Percentiles rank a stretch among this genome's conserved stretches.
Evolutionary conservation across 1,139 yeast genomes (phyloP).

Genomic region (Hansenula anomala): DNA sequence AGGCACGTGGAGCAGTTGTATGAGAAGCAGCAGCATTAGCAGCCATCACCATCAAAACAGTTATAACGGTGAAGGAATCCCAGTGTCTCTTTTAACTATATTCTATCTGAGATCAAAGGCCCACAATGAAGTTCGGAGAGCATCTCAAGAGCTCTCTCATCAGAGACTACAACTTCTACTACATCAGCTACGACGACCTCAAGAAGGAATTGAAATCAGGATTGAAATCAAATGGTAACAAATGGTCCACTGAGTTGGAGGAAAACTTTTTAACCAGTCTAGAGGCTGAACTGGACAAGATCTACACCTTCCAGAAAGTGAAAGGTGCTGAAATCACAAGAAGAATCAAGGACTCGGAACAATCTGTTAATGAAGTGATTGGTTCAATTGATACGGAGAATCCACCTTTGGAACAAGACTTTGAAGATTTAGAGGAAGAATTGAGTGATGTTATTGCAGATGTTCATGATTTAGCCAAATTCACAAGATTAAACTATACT

Average conservation of each 20-base stretch:
- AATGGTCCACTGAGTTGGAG: slow-evolving; percentile 75
- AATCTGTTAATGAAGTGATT: slow-evolving; percentile 61
- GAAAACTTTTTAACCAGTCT: slow-evolving; percentile 71
- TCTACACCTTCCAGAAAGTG: slow-evolving; percentile 82
- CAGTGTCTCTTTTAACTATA: too few species aligned
- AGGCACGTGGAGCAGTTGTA: neutral
- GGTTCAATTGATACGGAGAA: slow-evolving; percentile 35
- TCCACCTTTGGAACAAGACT: slow-evolving; percentile 66
- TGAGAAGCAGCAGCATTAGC: too few species aligned
- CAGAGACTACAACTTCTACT: slow-evolving; percentile 84
- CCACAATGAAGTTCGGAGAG: slow-evolving; percentile 84
- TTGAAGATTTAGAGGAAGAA: slow-evolving; percentile 87
- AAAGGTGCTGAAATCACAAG: slow-evolving; percentile 81
- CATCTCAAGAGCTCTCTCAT: slow-evolving; percentile 68
- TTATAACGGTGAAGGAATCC: too few species aligned
- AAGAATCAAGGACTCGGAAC: slow-evolving; percentile 77
- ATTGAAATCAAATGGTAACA: slow-evolving; percentile 42
- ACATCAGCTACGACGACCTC: slow-evolving; percentile 85
- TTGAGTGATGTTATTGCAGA: slow-evolving; percentile 92
- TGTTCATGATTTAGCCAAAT: slow-evolving; percentile 94
- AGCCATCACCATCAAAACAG: too few species aligned
- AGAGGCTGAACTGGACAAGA: slow-evolving; percentile 85
- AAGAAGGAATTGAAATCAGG: slow-evolving; percentile 74
- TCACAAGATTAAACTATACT: slow-evolving; percentile 85
- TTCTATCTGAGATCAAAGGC: too few species aligned